Percentiles rank a stretch among this genome's conserved stretches.
These are phyloP conservation scores for Trametes sanguinea DNA, from an alignment of 768 basidiomycete genomes.

Conservation along the genomic window DNA sequence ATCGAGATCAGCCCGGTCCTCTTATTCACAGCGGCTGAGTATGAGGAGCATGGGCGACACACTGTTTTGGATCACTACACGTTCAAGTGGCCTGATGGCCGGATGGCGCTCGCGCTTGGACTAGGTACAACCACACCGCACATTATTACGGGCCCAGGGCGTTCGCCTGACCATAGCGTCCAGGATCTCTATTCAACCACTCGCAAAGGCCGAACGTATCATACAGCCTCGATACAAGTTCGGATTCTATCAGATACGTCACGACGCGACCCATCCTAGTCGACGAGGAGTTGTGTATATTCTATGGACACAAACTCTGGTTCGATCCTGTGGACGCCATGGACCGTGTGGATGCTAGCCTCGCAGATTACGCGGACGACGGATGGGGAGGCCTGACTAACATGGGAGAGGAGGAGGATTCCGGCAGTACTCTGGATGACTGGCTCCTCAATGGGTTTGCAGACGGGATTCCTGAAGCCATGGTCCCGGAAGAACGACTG, in stretches of 20 bases:
- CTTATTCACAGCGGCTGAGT: constrained; percentile 72
- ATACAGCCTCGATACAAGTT: constrained; percentile 53
- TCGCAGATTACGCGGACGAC: constrained; percentile 36
- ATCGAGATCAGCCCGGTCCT: constrained; percentile 86
- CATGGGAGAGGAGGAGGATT: constrained; percentile 24
- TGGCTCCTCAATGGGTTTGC: constrained; percentile 25
- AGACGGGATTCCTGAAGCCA: constrained; percentile 44
- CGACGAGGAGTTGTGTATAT: constrained; percentile 80
- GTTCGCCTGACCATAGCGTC: background rate
- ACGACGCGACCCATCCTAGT: constrained; percentile 53
- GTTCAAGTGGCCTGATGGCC: constrained; percentile 72
- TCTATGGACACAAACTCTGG: constrained; percentile 71
- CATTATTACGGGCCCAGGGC: too few relatives aligned
- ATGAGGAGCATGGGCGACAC: constrained; percentile 58
- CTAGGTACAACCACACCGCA: constrained; percentile 49
- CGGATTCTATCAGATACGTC: constrained; percentile 63
- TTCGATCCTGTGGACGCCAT: constrained; percentile 47
- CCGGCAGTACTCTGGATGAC: constrained; percentile 9
- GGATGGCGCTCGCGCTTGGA: constrained; percentile 78
- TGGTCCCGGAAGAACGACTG: constrained; percentile 57
- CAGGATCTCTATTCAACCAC: constrained; percentile 86
- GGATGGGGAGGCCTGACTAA: constrained; percentile 48
- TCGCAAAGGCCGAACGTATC: constrained; percentile 69
- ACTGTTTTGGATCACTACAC: constrained; percentile 76
- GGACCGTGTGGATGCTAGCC: background rate